Percentiles rank a stretch among this genome's conserved stretches.
These are phyloP conservation scores for Angomonas ambiguus DNA, from an alignment of 208 protist genomes.

Conservation along the genomic window DNA sequence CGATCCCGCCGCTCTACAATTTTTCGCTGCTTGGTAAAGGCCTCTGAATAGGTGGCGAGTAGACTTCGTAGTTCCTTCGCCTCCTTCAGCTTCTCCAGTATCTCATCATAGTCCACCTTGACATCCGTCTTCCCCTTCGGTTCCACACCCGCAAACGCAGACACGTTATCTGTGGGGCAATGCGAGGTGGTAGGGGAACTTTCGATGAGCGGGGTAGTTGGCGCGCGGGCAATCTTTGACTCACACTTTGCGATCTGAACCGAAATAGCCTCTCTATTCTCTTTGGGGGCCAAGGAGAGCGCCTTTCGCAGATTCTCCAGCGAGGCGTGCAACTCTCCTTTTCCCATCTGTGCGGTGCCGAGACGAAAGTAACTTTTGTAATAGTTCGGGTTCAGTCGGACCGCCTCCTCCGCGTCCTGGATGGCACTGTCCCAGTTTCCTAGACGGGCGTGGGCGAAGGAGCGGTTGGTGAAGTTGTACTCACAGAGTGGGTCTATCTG, in stretches of 20 bases:
- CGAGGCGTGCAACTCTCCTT: conserved; percentile 26
- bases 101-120: background rate
- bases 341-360: conserved; percentile 33
- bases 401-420: conserved; percentile 33
- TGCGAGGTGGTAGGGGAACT: background rate
- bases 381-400: conserved; percentile 39
- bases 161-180: background rate
- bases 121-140: background rate
- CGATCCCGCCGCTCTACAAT: conserved; percentile 39
- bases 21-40: background rate
- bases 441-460: conserved; percentile 60
- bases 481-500: conserved; percentile 41
- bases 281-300: conserved; percentile 21
- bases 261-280: conserved; percentile 26
- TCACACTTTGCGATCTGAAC: conserved; percentile 54
- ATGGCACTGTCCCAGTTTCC: conserved; percentile 29
- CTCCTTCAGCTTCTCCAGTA: conserved; percentile 3
- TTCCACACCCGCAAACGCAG: background rate
- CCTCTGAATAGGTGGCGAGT: background rate
- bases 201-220: conserved; percentile 27
- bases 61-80: conserved; percentile 6
- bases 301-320: conserved; percentile 43
- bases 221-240: conserved; percentile 45
- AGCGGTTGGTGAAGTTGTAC: conserved; percentile 68
- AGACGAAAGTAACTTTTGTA: conserved; percentile 66